These are phyloP conservation scores for Cucumis variabilis DNA, from an alignment of 331 rosid species.

Conservation along the genomic window DNA sequence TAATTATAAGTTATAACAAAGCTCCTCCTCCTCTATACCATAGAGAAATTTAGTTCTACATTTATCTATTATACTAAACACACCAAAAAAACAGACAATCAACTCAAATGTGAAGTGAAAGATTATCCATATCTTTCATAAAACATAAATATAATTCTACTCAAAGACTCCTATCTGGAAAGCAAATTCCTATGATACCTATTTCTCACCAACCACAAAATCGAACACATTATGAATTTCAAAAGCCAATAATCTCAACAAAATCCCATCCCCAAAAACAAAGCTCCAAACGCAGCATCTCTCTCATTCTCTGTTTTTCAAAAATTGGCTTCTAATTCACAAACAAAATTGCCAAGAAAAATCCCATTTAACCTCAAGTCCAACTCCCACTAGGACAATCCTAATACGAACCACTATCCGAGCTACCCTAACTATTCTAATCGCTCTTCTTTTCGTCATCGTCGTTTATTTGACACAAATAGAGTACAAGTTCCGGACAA, in stretches of 20 bases:
- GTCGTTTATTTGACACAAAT: slow-evolving; percentile 58
- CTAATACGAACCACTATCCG: slow-evolving; percentile 51
- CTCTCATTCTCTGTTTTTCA: neutral
- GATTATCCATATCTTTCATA: slow-evolving; percentile 2
- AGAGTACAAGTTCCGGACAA: slow-evolving; percentile 7
- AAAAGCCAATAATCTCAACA: neutral
- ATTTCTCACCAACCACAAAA: slow-evolving; percentile 15
- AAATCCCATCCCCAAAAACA: neutral
- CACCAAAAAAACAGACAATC: neutral
- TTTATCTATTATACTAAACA: no score
- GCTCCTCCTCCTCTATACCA: no score
- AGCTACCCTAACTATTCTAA: slow-evolving; percentile 60
- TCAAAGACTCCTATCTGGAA: slow-evolving; percentile 29
- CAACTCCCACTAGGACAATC: slow-evolving; percentile 54
- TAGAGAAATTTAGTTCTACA: no score
- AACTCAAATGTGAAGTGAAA: neutral
- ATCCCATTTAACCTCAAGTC: slow-evolving; percentile 22
- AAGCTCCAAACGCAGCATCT: neutral
- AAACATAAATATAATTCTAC: neutral
- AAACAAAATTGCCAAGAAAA: no score
- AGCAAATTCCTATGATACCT: neutral
- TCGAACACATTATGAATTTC: neutral
- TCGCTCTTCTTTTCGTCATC: slow-evolving; percentile 49
- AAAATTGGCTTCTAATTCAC: neutral
- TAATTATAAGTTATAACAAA: no score